A percentile compares a stretch with the other conserved stretches of the same genome.
These are phyloP conservation scores for Annona squamosa DNA, from an alignment of 164 flowering plant species.

Conservation along the genomic window DNA sequence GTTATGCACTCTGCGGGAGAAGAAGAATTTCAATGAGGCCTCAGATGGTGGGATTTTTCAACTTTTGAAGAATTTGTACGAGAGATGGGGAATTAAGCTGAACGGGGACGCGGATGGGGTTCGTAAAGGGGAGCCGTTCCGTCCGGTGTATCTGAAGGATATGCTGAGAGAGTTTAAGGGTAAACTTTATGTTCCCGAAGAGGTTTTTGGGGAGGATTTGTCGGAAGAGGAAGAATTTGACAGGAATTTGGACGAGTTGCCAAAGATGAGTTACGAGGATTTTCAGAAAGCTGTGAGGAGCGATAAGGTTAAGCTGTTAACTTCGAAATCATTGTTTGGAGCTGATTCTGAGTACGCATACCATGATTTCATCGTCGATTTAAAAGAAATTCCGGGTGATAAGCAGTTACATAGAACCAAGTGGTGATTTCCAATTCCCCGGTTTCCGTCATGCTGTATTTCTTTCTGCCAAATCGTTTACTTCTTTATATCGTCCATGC, in stretches of 20 bases:
- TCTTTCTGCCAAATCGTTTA: too few species aligned
- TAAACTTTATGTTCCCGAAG: constrained; percentile 87
- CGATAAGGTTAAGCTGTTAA: constrained; percentile 70
- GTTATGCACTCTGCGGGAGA: constrained; percentile 61
- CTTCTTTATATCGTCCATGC: too few species aligned
- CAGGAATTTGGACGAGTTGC: constrained; percentile 47
- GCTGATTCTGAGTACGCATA: constrained; percentile 18
- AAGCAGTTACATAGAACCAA: constrained; percentile 67
- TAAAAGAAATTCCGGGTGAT: constrained; percentile 80
- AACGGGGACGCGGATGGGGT: constrained; percentile 15
- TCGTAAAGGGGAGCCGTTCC: constrained; percentile 14
- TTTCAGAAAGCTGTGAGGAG: constrained; percentile 45
- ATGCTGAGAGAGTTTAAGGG: constrained; percentile 77
- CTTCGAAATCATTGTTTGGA: constrained; percentile 39
- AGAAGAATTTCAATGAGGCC: constrained; percentile 34
- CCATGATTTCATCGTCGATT: constrained; percentile 63
- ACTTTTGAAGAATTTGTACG: constrained; percentile 26
- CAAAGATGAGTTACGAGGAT: constrained; percentile 68
- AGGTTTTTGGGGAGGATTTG: constrained; percentile 47
- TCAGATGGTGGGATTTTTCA: constrained; percentile 22
- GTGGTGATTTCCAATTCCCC: constrained; percentile 43
- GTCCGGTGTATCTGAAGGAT: constrained; percentile 67
- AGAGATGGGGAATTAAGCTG: constrained; percentile 20
- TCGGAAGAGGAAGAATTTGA: constrained; percentile 84
- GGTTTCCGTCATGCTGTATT: too few species aligned